Percentiles rank a stretch among this genome's conserved stretches.
Conservation (phyloP, 2,329 filamentous ascomycete genomes). For the Aspergillus fijiensis region DNA sequence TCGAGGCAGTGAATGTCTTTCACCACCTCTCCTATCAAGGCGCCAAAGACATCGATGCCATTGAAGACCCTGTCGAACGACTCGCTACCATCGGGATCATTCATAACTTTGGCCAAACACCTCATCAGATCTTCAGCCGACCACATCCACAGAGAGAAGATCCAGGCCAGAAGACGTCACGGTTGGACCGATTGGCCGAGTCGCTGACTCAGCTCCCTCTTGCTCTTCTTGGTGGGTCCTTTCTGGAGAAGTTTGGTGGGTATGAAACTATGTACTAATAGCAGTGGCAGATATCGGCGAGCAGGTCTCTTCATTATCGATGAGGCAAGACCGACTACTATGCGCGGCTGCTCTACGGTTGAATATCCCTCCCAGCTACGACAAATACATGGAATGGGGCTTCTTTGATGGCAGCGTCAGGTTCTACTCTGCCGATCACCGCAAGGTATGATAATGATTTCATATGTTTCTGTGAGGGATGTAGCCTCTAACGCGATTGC, state of each 20-base stretch:
- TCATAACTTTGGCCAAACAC: conserved; percentile 97
- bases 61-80: conserved; percentile 82
- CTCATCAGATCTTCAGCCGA: conserved; percentile 86
- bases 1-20: conserved; percentile 92
- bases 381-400: conserved; percentile 94
- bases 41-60: conserved; percentile 86
- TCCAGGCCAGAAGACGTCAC: conserved; percentile 60
- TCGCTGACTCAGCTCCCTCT: conserved; percentile 75
- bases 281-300: conserved; percentile 63
- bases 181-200: conserved; percentile 76
- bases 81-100: conserved; percentile 92
- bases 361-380: conserved; percentile 81
- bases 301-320: conserved; percentile 72
- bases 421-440: conserved; percentile 82
- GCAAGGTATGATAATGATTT: conserved; percentile 56
- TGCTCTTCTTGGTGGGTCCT: conserved; percentile 63
- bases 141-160: conserved; percentile 77
- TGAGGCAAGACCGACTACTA: conserved; percentile 77
- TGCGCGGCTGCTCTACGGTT: conserved; percentile 81
- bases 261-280: background rate
- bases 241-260: background rate
- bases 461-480: background rate
- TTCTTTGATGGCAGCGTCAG: conserved; percentile 90
- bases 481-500: conserved; percentile 4
- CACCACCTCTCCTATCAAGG: conserved; percentile 94